A percentile compares a stretch with the other conserved stretches of the same genome.
These are phyloP conservation scores for Elongisporangium prolatum DNA, from an alignment of 352 stramenopile genomes.

Conservation along the genomic window DNA sequence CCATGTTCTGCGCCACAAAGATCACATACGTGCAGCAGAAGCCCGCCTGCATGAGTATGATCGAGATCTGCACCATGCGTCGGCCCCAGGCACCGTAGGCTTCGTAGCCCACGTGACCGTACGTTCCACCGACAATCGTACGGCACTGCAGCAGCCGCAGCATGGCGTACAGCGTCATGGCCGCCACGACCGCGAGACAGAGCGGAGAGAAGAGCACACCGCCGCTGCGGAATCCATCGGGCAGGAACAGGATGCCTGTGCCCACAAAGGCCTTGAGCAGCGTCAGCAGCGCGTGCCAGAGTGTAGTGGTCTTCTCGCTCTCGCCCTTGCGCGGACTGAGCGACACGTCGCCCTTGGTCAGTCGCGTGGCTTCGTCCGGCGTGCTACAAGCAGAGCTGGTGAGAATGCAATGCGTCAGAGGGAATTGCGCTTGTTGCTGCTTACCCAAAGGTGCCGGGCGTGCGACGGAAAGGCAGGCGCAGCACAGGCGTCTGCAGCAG, in stretches of 20 bases:
- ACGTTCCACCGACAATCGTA: slow-evolving; percentile 63
- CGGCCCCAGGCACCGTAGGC: slow-evolving; percentile 65
- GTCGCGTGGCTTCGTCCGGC: not conserved
- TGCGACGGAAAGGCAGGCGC: slow-evolving; percentile 20
- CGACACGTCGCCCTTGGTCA: slow-evolving; percentile 13
- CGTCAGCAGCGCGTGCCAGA: slow-evolving; percentile 75
- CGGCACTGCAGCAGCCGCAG: slow-evolving; percentile 69
- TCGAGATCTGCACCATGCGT: slow-evolving; percentile 75
- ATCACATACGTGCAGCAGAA: slow-evolving; percentile 86
- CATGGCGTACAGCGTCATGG: slow-evolving; percentile 72
- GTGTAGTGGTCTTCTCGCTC: slow-evolving; percentile 64
- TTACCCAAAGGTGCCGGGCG: slow-evolving; percentile 1
- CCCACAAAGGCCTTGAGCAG: slow-evolving; percentile 81
- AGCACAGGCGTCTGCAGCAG: slow-evolving; percentile 66
- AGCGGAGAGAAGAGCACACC: slow-evolving; percentile 72
- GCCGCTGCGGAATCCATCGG: slow-evolving; percentile 66
- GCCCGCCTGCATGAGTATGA: slow-evolving; percentile 80
- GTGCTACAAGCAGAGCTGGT: not conserved
- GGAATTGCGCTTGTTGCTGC: not conserved
- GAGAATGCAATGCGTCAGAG: too few relatives aligned
- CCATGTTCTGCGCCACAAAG: slow-evolving; percentile 78
- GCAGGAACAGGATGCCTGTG: slow-evolving; percentile 75
- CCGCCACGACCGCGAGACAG: slow-evolving; percentile 55
- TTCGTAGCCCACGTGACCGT: slow-evolving; percentile 64
- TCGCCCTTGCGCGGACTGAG: slow-evolving; percentile 20